Percentiles rank a stretch among this genome's conserved stretches.
These are phyloP conservation scores for Toxoplasma gondii DNA, from an alignment of 169 alveolate genomes.

Conservation along the genomic window DNA sequence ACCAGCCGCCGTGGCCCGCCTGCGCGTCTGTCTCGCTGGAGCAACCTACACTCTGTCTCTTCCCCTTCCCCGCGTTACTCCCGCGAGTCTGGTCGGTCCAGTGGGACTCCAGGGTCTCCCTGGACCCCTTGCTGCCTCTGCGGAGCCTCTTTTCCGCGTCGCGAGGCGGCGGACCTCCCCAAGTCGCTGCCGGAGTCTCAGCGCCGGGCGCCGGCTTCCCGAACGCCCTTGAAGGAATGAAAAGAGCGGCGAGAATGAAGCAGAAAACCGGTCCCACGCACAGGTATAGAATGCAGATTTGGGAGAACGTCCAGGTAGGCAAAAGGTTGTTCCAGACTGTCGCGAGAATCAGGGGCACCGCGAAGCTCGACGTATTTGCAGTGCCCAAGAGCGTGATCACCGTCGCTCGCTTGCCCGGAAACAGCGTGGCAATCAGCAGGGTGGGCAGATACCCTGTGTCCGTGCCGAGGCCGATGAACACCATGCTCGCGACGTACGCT, in stretches of 20 bases:
- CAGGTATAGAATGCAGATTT: constrained; percentile 47
- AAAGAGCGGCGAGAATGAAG: constrained; percentile 45
- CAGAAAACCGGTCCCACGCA: constrained; percentile 42
- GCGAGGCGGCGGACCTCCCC: no score
- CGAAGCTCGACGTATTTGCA: constrained; percentile 65
- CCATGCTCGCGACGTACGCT: constrained; percentile 41
- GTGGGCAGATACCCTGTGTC: constrained; percentile 63
- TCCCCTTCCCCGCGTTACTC: no score
- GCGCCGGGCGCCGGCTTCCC: background rate
- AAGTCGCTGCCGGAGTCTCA: background rate
- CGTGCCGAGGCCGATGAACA: constrained; percentile 54
- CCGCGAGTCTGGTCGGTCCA: no score
- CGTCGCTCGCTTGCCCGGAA: constrained; percentile 31
- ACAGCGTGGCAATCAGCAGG: constrained; percentile 12
- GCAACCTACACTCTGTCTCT: no score
- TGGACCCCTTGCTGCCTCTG: no score
- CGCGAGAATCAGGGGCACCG: constrained; percentile 59
- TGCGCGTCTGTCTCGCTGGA: no score
- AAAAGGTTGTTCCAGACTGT: background rate
- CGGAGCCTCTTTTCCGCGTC: no score
- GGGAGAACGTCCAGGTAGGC: constrained; percentile 28
- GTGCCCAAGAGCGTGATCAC: constrained; percentile 58
- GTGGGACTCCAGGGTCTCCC: no score
- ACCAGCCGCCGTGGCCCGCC: no score
- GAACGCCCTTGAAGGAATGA: constrained; percentile 45